phyloP scores from a whole-genome alignment of 495 filamentous ascomycete species.

The Amphirosellinia nigrospora region DNA sequence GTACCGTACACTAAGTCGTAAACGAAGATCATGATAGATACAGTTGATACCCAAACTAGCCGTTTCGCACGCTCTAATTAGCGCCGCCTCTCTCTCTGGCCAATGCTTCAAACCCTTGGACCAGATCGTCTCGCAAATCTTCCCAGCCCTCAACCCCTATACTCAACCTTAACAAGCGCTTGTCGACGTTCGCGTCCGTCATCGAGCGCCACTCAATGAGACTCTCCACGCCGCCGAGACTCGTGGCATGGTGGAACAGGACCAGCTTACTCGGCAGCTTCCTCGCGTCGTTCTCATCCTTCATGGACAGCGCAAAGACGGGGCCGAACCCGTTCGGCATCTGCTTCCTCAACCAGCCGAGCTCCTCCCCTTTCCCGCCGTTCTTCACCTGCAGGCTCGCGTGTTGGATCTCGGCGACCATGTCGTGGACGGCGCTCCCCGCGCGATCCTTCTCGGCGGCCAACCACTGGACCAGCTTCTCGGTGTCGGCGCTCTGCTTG shows the following conservation, averaged over 20 bases:
- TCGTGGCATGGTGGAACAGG: slow-evolving; percentile 94
- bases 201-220: slow-evolving; percentile 90
- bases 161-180: slow-evolving; percentile 77
- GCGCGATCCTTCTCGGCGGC: slow-evolving; percentile 50
- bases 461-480: slow-evolving; percentile 74
- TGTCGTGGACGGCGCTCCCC: slow-evolving; percentile 52
- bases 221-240: slow-evolving; percentile 90
- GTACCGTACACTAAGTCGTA: neutral
- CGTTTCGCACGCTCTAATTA: neutral
- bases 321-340: slow-evolving; percentile 93
- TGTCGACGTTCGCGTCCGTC: slow-evolving; percentile 77
- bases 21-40: neutral
- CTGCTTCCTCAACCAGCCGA: slow-evolving; percentile 76
- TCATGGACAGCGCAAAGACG: slow-evolving; percentile 79
- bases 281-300: slow-evolving; percentile 63
- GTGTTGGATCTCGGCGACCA: slow-evolving; percentile 70
- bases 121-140: slow-evolving; percentile 79
- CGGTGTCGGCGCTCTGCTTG: slow-evolving; percentile 73
- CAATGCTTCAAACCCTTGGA: slow-evolving; percentile 69
- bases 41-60: neutral
- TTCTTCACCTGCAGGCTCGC: slow-evolving; percentile 72
- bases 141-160: slow-evolving; percentile 87
- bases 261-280: slow-evolving; percentile 75
- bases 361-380: slow-evolving; percentile 47
- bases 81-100: slow-evolving; percentile 38